Base-by-base conservation (phyloP, 192 early-diverging fungal genomes). In the Spizellomyces sp. region DNA sequence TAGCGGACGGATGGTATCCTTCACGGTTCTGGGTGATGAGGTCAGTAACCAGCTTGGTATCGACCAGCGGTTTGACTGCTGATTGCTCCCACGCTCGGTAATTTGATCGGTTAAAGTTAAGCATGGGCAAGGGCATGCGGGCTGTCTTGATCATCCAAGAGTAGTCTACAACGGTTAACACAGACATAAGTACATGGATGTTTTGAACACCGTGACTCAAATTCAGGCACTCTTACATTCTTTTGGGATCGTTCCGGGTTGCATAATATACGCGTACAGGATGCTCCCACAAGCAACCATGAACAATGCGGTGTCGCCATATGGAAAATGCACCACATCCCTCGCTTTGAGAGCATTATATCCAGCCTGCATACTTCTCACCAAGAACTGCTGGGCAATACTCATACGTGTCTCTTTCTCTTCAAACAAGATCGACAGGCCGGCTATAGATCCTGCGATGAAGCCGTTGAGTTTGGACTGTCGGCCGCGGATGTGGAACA, bases 111-210 rank as follows among this genome's bases (percentile, higher is more conserved):
- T 91, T 93, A 43, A 91, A 57, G 10, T 80, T 60, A 45, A 93
- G 74, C 0, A 81, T 68, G 43, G 82, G 79, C 46, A 74, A 56
- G 9, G 89, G 85, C 21, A 89, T 83, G 9, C 87, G 80, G 8
- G 88, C 90, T 17, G 84, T 84, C 52, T 87, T 82, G 4, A 75
- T 54, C 88, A 91, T 91, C 75, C 75, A 77, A 0, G 70, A 66
- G 66, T 77, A 77, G 36, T 77, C 70, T 71, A 60, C 10, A n/a
- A 42, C 54, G 45, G 8, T 36, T 36, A 3, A 52, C 0, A 14
- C 44, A 12, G n/a, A 3, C 46, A 55, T 54, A 2, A 54, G 50
- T 54, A n/a, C 50, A 54, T 52, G 48, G 9, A 52, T n/a, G 9
- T 54, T 12, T 19, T 54, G 14, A 54, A 4, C 50, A 12, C 14